Conservation (phyloP, 2,329 filamentous ascomycete species). For the Dactylellina sp. region DNA sequence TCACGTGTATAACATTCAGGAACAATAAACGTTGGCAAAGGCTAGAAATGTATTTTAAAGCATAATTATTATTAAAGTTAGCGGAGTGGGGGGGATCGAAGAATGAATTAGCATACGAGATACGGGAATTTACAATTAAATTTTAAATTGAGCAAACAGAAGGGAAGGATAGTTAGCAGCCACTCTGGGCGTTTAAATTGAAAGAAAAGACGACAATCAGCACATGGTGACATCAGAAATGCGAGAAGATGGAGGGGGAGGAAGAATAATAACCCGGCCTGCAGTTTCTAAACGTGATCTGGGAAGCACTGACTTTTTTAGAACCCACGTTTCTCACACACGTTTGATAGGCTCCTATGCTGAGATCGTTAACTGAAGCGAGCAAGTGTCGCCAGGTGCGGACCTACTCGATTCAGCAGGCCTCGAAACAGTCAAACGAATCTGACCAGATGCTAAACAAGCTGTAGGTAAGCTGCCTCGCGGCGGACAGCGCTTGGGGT, state of each 20-base stretch:
- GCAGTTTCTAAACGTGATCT: no score
- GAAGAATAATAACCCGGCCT: no score
- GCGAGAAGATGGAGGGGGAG: no score
- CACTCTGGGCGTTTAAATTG: background rate
- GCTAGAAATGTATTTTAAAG: constrained; percentile 1
- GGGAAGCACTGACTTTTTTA: constrained; percentile 15
- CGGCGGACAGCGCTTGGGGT: constrained; percentile 9
- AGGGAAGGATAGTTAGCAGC: no score
- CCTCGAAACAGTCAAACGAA: constrained; percentile 31
- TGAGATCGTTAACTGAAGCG: constrained; percentile 10
- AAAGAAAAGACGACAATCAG: background rate
- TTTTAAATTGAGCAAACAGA: no score
- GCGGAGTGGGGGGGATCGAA: background rate
- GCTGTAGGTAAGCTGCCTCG: constrained; percentile 17
- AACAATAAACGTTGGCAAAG: background rate
- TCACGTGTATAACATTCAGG: background rate
- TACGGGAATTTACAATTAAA: no score
- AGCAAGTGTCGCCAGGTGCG: background rate
- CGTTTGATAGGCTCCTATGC: constrained; percentile 15
- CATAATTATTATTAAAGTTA: background rate
- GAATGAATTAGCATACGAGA: background rate
- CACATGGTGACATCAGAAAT: no score
- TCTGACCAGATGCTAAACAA: background rate
- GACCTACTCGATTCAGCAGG: constrained; percentile 8
- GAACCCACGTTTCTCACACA: constrained; percentile 13